A percentile compares a stretch with the other conserved stretches of the same genome.
Conservation (phyloP, 352 stramenopile species). For the Phytopythium helicoides region DNA sequence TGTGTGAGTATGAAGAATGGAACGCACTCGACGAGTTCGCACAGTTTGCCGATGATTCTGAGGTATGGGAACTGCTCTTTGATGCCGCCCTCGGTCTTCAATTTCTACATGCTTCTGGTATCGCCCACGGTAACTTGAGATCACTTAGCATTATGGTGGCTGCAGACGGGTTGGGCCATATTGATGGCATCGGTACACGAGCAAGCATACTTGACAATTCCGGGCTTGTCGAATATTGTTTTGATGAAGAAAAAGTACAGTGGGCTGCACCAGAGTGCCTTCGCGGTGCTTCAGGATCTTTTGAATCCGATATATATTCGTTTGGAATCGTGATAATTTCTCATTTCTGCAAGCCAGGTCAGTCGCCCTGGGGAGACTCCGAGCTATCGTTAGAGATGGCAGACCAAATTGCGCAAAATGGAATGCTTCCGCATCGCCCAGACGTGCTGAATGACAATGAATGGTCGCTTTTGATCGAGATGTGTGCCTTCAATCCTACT, state of each 20-base stretch:
- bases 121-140: slow-evolving; percentile 10
- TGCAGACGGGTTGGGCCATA: slow-evolving; percentile 3
- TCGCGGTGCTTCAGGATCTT: slow-evolving; percentile 7
- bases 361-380: not conserved
- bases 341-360: not conserved
- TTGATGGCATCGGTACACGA: slow-evolving; percentile 17
- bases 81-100: slow-evolving; percentile 6
- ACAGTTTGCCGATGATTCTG: not conserved
- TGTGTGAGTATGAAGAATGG: slow-evolving; percentile 15
- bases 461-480: slow-evolving; percentile 2
- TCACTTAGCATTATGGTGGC: slow-evolving; percentile 8
- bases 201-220: not conserved
- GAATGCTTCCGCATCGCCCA: not conserved
- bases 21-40: slow-evolving; percentile 5
- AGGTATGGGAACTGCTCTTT: slow-evolving; percentile 7
- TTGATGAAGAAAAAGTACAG: slow-evolving; percentile 8
- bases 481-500: slow-evolving; percentile 1
- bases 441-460: not conserved
- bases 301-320: slow-evolving; percentile 29
- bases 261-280: slow-evolving; percentile 35
- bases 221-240: not conserved
- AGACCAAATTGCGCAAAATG: not conserved
- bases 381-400: not conserved
- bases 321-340: slow-evolving; percentile 28
- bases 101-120: slow-evolving; percentile 3